Conservation (phyloP, 129 eudicot species). For the Flaveria trinervia region DNA sequence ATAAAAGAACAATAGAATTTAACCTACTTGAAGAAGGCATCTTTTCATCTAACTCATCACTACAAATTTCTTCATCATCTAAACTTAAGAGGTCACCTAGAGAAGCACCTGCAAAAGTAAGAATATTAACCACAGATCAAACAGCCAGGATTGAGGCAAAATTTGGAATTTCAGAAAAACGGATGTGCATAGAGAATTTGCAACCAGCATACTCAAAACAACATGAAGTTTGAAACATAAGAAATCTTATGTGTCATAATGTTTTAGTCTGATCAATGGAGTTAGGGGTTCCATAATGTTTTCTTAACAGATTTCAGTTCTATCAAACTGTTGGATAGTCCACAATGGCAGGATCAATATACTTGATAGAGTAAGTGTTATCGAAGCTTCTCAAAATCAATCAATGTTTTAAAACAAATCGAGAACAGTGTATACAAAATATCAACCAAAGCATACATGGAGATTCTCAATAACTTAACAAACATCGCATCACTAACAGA, state of each 20-base stretch:
- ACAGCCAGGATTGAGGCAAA: slow-evolving; percentile 2
- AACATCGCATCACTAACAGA: slow-evolving; percentile 1
- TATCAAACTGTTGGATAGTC: not conserved
- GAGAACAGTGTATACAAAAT: too few species aligned
- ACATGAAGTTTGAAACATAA: not conserved
- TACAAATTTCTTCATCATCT: slow-evolving; percentile 23
- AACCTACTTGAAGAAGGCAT: slow-evolving; percentile 31
- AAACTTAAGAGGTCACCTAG: slow-evolving; percentile 50
- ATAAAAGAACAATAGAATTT: not conserved
- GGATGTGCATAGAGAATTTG: not conserved
- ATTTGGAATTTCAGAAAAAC: not conserved
- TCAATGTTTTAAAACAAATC: too few species aligned
- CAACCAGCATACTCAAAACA: not conserved
- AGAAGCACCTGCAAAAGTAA: slow-evolving; percentile 41
- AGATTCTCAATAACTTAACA: not conserved
- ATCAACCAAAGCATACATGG: not conserved
- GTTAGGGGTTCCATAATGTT: not conserved
- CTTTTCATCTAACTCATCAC: slow-evolving; percentile 21
- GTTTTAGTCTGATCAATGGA: not conserved
- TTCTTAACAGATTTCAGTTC: not conserved
- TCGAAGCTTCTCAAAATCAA: too few species aligned
- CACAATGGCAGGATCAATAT: not conserved
- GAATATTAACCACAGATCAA: slow-evolving; percentile 16
- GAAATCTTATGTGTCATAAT: slow-evolving; percentile 5
- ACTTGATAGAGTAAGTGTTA: not conserved